These are phyloP conservation scores for Torrubiellomyces zombiae DNA, from an alignment of 2,329 filamentous ascomycete species.

Conservation along the genomic window DNA sequence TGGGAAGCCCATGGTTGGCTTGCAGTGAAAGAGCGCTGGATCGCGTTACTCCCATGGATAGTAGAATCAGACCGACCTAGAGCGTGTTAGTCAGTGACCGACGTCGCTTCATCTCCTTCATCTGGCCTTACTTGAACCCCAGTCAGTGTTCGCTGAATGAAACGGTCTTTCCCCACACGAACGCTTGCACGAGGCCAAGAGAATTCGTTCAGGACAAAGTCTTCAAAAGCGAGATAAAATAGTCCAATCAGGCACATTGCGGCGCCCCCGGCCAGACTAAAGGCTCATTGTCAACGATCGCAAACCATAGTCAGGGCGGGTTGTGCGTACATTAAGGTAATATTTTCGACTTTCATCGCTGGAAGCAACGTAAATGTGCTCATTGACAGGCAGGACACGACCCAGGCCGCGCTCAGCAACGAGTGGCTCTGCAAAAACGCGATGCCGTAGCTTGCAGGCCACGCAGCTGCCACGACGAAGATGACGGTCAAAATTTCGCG, in stretches of 20 bases:
- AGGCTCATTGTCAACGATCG: constrained; percentile 5
- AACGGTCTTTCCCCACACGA: too few species aligned
- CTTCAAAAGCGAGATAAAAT: constrained; percentile 66
- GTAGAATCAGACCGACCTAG: constrained; percentile 56
- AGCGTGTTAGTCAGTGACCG: constrained; percentile 4
- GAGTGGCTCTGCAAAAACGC: constrained; percentile 53
- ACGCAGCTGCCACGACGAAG: constrained; percentile 60
- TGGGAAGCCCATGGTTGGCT: constrained; percentile 66
- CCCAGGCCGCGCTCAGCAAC: constrained; percentile 53
- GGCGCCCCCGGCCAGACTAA: constrained; percentile 54
- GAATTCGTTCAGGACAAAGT: constrained; percentile 34
- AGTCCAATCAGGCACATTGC: constrained; percentile 65
- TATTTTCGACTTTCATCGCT: constrained; percentile 68
- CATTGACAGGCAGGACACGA: constrained; percentile 63
- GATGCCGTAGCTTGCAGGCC: constrained; percentile 60
- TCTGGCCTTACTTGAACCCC: constrained; percentile 43
- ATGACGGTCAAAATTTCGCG: constrained; percentile 72
- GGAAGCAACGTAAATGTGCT: constrained; percentile 80
- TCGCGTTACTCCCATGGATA: constrained; percentile 73
- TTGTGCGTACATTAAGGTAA: constrained; percentile 50
- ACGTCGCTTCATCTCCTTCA: not conserved
- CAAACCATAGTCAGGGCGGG: not conserved
- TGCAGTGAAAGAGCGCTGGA: constrained; percentile 77
- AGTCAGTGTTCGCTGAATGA: constrained; percentile 40
- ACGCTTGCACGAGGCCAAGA: too few species aligned